A percentile compares a stretch with the other conserved stretches of the same genome.
phyloP scores from a whole-genome alignment of 1,284 basidiomycete genomes.

The Trichosporon sp. region DNA sequence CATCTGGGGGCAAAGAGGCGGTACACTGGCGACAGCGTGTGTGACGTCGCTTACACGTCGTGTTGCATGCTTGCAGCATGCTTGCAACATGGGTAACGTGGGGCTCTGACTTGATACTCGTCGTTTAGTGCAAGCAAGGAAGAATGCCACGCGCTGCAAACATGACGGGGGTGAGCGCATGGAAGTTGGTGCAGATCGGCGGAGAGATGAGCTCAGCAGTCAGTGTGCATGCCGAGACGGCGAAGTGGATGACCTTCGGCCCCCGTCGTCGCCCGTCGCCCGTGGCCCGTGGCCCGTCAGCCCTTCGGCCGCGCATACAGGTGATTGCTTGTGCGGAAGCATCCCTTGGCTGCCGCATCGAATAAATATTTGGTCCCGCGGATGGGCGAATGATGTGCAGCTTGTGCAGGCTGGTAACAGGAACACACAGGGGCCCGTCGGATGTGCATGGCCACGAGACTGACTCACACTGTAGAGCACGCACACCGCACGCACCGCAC shows the following conservation, averaged over 20 bases:
- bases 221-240: not conserved
- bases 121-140: too few species aligned
- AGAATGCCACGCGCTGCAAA: too few species aligned
- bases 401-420: too few species aligned
- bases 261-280: not conserved
- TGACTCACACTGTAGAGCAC: too few species aligned
- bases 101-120: too few species aligned
- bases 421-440: not conserved
- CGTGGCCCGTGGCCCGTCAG: not conserved
- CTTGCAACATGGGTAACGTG: too few species aligned
- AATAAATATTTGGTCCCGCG: not conserved
- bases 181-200: too few species aligned
- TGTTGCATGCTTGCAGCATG: too few species aligned
- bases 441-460: conserved; percentile 17
- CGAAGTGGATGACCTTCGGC: not conserved
- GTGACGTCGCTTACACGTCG: not conserved
- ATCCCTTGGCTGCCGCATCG: not conserved
- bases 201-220: too few species aligned
- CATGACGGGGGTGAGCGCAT: too few species aligned
- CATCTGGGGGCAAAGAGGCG: not conserved
- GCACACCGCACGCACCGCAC: not conserved
- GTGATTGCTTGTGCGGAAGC: not conserved
- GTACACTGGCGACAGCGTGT: not conserved
- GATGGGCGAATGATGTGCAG: not conserved
- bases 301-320: conserved; percentile 7